Evolutionary conservation across 352 stramenopile genomes (phyloP), one percentile per base, ranked within the genome.

Genomic region (Aphanomyces invadans): DNA sequence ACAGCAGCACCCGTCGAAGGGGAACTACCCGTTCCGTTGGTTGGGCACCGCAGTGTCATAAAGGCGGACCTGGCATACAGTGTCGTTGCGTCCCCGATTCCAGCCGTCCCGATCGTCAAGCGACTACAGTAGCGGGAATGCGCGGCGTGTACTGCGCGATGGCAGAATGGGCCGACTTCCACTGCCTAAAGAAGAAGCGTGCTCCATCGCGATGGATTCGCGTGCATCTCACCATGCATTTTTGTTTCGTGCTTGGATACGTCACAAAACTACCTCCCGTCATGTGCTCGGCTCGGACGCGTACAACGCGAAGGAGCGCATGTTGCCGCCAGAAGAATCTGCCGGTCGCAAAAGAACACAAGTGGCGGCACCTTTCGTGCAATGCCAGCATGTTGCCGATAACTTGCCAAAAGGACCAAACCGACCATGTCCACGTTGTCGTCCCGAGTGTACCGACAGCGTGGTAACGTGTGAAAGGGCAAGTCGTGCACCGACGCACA

Each of bases 241-340:
- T n/a, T n/a, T n/a, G n/a, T n/a, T n/a, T 39, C 17, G 39, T 28
- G 21, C 21, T 12, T 66, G 68, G 65, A 23, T 68, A 71, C 49
- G 89, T 92, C 69, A 81, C 78, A 71, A 90, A 92, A 92, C 63
- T 90, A 90, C 71, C 90, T 89, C 70, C 79, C 49, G 81, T 79
- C 26, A 44, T 88, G 29, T 92, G 83, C 70, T 81, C 77, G 90
- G 83, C 72, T 73, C 89, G 57, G 31, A 65, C n/a, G 83, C 78
- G 21, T 72, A 87, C 56, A 77, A 88, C 64, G 72, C 81, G 21
- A 80, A 77, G 3, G 83, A 83, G 65, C 80, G 87, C 69, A 51
- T 76, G 29, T 54, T 86, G 26, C 68, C 71, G 65, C 83, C 83
- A 25, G 80, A 92, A 65, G 80, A 80, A 25, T 70, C 90, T 57